Percentiles rank a stretch among this genome's conserved stretches.
These are phyloP conservation scores for Eucalyptus urophylla DNA, from an alignment of 345 rosid species.

Conservation along the genomic window DNA sequence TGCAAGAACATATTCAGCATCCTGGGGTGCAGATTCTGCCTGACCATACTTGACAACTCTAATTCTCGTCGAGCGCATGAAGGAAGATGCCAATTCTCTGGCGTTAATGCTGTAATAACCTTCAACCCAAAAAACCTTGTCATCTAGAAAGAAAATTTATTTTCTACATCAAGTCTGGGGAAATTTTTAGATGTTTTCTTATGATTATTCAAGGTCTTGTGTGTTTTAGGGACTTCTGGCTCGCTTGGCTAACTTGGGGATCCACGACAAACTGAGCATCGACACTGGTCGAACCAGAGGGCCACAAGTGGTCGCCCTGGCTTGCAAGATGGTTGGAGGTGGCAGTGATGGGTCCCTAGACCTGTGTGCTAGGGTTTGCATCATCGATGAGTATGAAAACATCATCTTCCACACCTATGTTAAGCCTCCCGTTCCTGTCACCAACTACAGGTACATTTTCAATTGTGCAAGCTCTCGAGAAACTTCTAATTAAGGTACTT, in stretches of 20 bases:
- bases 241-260: conserved; percentile 53
- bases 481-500: neutral
- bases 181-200: neutral
- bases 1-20: conserved; percentile 62
- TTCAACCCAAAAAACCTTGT: neutral
- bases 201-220: neutral
- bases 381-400: conserved; percentile 67
- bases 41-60: conserved; percentile 47
- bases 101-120: conserved; percentile 17
- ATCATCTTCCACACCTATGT: conserved; percentile 68
- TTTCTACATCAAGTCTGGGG: neutral
- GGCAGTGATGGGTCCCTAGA: conserved; percentile 86
- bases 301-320: conserved; percentile 52
- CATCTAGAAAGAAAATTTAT: neutral
- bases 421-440: conserved; percentile 60
- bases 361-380: conserved; percentile 68
- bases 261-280: conserved; percentile 34
- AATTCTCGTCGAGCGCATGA: conserved; percentile 58
- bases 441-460: conserved; percentile 49
- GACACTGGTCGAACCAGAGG: conserved; percentile 38
- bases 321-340: conserved; percentile 94
- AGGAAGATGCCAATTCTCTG: conserved; percentile 61
- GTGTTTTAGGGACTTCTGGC: conserved; percentile 31
- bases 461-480: neutral
- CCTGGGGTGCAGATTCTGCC: conserved; percentile 76